Conservation (phyloP, 2,329 filamentous ascomycete genomes). For the Chaetomiaceae sp. region DNA sequence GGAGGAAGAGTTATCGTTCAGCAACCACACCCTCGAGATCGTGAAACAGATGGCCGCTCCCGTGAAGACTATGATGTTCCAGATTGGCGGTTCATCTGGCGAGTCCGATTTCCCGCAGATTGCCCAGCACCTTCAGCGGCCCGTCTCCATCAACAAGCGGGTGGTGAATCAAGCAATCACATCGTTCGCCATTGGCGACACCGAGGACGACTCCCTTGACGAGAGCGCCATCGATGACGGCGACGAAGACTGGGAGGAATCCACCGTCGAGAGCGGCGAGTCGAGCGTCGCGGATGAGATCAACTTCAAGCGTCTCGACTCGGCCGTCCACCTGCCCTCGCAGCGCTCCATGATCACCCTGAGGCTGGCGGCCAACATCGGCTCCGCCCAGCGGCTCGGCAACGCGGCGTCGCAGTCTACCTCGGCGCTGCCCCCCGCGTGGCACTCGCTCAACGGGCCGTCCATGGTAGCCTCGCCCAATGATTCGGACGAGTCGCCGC, state of each 20-base stretch:
- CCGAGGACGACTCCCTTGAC: slow-evolving; percentile 56
- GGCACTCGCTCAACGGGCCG: slow-evolving; percentile 43
- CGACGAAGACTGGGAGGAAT: slow-evolving; percentile 60
- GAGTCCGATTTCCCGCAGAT: slow-evolving; percentile 64
- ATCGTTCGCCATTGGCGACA: slow-evolving; percentile 40
- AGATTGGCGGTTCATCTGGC: slow-evolving; percentile 58
- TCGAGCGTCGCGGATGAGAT: slow-evolving; percentile 75
- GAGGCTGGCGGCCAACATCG: slow-evolving; percentile 74
- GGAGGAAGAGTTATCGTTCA: slow-evolving; percentile 72
- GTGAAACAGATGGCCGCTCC: slow-evolving; percentile 32
- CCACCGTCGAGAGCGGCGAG: slow-evolving; percentile 73
- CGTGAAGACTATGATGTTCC: slow-evolving; percentile 40
- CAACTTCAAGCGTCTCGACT: slow-evolving; percentile 87
- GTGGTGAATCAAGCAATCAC: slow-evolving; percentile 61
- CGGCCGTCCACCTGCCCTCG: slow-evolving; percentile 75
- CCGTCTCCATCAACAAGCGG: slow-evolving; percentile 59
- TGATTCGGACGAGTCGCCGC: slow-evolving; percentile 55
- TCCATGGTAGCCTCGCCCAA: slow-evolving; percentile 46
- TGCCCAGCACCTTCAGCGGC: slow-evolving; percentile 41
- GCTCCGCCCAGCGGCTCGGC: slow-evolving; percentile 63
- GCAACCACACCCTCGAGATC: slow-evolving; percentile 44
- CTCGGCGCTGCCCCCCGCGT: slow-evolving; percentile 59
- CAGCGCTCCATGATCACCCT: slow-evolving; percentile 84
- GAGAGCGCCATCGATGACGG: slow-evolving; percentile 48
- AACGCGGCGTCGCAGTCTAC: slow-evolving; percentile 62